A percentile compares a stretch with the other conserved stretches of the same genome.
phyloP scores from a whole-genome alignment of 805 yeast species.

The Candida qinlingensis region DNA sequence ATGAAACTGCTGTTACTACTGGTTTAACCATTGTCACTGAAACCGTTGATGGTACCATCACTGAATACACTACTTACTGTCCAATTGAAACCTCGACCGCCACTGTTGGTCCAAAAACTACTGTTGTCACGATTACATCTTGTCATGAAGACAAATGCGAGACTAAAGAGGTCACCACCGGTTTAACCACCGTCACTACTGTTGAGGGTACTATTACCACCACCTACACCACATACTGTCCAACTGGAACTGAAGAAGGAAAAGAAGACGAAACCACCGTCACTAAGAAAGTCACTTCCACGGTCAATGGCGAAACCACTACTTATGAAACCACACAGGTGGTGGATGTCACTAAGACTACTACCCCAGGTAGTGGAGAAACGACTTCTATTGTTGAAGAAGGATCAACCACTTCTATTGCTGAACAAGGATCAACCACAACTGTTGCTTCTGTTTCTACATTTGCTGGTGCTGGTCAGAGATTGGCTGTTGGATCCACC shows the following conservation, averaged over 20 bases:
- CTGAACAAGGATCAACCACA: neutral
- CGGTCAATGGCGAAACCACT: neutral
- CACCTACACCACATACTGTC: constrained; percentile 20
- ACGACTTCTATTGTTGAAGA: neutral
- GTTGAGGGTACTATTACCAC: constrained; percentile 27
- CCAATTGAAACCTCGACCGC: neutral
- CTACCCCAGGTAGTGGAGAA: neutral
- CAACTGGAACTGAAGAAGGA: constrained; percentile 3
- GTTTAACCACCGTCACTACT: constrained; percentile 29
- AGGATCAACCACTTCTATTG: neutral
- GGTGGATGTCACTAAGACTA: neutral
- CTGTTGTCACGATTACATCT: constrained; percentile 22
- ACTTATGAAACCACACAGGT: neutral
- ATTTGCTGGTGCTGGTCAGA: constrained; percentile 10
- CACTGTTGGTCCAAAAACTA: constrained; percentile 1
- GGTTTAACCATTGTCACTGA: constrained; percentile 6
- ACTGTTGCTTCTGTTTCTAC: constrained; percentile 4
- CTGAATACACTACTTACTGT: constrained; percentile 4
- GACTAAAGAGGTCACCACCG: constrained; percentile 23
- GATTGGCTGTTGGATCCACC: constrained; percentile 9
- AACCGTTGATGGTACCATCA: constrained; percentile 3
- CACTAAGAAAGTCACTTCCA: neutral
- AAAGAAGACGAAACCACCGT: too few species aligned
- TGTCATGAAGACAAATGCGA: constrained; percentile 27
- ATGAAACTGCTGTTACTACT: constrained; percentile 1